Evolutionary conservation across 257 asterid genomes (phyloP).

Genomic region (Solanum rostratum): DNA sequence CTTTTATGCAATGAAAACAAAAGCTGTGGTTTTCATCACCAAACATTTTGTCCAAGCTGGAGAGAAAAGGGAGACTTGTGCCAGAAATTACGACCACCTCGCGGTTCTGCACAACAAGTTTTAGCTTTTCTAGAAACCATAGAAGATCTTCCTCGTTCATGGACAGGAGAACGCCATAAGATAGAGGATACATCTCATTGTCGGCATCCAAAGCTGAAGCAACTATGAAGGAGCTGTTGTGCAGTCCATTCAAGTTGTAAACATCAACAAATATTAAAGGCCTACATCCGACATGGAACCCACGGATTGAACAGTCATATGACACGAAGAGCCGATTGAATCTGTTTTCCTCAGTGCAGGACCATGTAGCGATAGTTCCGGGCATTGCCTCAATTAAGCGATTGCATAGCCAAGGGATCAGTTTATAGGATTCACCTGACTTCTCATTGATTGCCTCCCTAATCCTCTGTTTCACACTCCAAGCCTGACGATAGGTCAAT

Average conservation of each 20-base stretch:
- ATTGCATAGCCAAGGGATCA: slow-evolving; percentile 9
- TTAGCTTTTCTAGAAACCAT: slow-evolving; percentile 2
- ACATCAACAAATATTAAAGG: slow-evolving; percentile 5
- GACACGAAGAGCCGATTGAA: slow-evolving; percentile 1
- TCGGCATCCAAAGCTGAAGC: slow-evolving; percentile 4
- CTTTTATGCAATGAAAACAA: neutral
- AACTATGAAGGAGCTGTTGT: neutral
- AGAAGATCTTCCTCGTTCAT: neutral
- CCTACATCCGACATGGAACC: slow-evolving; percentile 2
- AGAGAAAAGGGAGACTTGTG: neutral
- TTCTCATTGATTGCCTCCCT: slow-evolving; percentile 2
- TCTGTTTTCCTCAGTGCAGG: slow-evolving; percentile 1
- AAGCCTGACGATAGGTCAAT: slow-evolving; percentile 5
- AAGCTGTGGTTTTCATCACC: slow-evolving; percentile 4
- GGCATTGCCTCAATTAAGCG: slow-evolving; percentile 3
- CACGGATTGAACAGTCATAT: slow-evolving; percentile 4
- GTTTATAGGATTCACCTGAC: slow-evolving; percentile 2
- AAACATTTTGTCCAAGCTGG: slow-evolving; percentile 1
- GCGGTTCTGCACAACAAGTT: neutral
- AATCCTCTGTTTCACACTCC: neutral
- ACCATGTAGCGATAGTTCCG: neutral
- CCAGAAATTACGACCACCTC: neutral
- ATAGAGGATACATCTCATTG: slow-evolving; percentile 3
- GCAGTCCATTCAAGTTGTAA: slow-evolving; percentile 6
- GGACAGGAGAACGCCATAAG: neutral